Conservation (phyloP, 2,329 filamentous ascomycete species). For the Hysterium pulicare region DNA sequence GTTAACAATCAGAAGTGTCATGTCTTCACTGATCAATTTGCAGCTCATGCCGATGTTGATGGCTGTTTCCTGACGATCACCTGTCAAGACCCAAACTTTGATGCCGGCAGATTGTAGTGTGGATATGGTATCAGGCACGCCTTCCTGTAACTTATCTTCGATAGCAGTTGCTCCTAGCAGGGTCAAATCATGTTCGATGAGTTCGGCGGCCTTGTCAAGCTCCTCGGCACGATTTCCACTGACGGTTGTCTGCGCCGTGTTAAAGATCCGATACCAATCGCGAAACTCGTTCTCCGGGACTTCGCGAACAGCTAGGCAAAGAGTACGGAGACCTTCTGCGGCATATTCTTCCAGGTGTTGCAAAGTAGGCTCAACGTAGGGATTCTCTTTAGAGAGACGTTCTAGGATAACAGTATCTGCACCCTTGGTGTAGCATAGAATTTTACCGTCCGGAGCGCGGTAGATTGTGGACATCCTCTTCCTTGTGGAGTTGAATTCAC, state of each 20-base stretch:
- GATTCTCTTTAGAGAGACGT: slow-evolving; percentile 74
- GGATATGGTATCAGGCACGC: slow-evolving; percentile 96
- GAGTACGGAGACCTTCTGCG: slow-evolving; percentile 87
- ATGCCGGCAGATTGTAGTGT: slow-evolving; percentile 95
- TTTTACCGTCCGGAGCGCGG: slow-evolving; percentile 91
- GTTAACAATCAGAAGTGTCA: slow-evolving; percentile 96
- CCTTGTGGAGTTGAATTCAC: slow-evolving; percentile 96
- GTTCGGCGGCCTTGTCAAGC: slow-evolving; percentile 91
- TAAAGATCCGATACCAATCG: slow-evolving; percentile 83
- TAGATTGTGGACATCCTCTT: slow-evolving; percentile 99
- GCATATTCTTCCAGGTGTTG: slow-evolving; percentile 98
- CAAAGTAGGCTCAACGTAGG: slow-evolving; percentile 83
- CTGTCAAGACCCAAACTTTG: slow-evolving; percentile 97
- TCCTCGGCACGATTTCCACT: slow-evolving; percentile 90
- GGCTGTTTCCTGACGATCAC: slow-evolving; percentile 95
- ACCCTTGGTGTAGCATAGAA: slow-evolving; percentile 91
- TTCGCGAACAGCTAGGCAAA: slow-evolving; percentile 93
- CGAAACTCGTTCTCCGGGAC: slow-evolving; percentile 83
- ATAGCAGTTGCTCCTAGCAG: slow-evolving; percentile 95
- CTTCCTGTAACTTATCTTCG: slow-evolving; percentile 93
- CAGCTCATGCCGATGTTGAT: slow-evolving; percentile 99
- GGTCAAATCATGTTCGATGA: slow-evolving; percentile 89
- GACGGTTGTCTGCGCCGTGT: slow-evolving; percentile 84
- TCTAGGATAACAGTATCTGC: slow-evolving; percentile 97
- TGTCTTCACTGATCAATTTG: slow-evolving; percentile 96